Conservation (phyloP, 2,329 filamentous ascomycete genomes). For the Blumeriella jaapii region DNA sequence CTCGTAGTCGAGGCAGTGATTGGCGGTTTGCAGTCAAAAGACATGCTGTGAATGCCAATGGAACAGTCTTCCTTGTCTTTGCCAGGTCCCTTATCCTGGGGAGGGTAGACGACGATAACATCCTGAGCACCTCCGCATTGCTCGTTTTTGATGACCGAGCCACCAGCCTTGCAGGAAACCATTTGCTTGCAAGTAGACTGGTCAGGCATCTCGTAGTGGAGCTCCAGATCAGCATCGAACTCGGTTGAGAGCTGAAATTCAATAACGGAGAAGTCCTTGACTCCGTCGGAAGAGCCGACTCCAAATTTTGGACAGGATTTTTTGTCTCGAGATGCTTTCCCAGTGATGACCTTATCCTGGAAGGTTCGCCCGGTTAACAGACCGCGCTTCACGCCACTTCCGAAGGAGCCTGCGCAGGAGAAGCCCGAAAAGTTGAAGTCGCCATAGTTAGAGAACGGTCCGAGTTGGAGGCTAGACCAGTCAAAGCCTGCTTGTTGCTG, state of each 20-base stretch:
- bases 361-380: conserved; percentile 28
- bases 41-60: conserved; percentile 62
- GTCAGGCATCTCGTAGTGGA: conserved; percentile 80
- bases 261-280: conserved; percentile 58
- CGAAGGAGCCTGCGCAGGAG: conserved; percentile 49
- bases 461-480: conserved; percentile 53
- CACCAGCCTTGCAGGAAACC: conserved; percentile 51
- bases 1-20: conserved; percentile 17
- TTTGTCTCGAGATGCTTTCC: conserved; percentile 35
- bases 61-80: conserved; percentile 47
- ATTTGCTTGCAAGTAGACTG: conserved; percentile 73
- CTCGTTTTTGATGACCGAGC: conserved; percentile 64
- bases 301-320: conserved; percentile 45
- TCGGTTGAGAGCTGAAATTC: conserved; percentile 63
- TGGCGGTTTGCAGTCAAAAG: conserved; percentile 61
- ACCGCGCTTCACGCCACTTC: conserved; percentile 41
- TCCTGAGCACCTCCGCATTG: conserved; percentile 87
- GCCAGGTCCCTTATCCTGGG: conserved; percentile 36
- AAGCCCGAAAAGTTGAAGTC: conserved; percentile 68
- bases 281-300: conserved; percentile 35
- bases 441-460: conserved; percentile 53
- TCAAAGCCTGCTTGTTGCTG: conserved; percentile 60
- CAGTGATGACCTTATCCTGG: conserved; percentile 50
- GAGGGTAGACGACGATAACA: conserved; percentile 59
- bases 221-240: conserved; percentile 68